These are phyloP conservation scores for Lyophyllum decastes DNA, from an alignment of 768 basidiomycete species.

Conservation along the genomic window DNA sequence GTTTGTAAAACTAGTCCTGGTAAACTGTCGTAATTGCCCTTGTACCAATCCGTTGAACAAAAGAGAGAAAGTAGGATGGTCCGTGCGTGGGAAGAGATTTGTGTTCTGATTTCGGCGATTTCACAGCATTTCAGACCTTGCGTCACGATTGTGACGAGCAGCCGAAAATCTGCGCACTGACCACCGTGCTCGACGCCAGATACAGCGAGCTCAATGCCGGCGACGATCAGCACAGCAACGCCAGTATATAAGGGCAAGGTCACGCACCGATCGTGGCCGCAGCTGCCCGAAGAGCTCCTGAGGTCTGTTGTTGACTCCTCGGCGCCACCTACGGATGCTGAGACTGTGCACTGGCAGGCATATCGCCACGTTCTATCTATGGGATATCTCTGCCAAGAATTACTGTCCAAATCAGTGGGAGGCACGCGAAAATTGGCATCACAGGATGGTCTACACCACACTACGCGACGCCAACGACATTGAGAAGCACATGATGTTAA, in stretches of 20 bases:
- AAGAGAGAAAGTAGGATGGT: conserved; percentile 23
- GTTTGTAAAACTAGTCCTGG: neutral
- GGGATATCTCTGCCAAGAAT: conserved; percentile 40
- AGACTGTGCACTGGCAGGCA: conserved; percentile 34
- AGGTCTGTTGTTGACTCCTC: conserved; percentile 40
- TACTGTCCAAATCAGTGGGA: conserved; percentile 54
- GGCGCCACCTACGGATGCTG: conserved; percentile 33
- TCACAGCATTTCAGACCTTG: conserved; percentile 32
- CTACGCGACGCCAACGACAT: conserved; percentile 64
- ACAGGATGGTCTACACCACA: conserved; percentile 59
- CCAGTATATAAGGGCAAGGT: conserved; percentile 59
- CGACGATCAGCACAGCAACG: conserved; percentile 28
- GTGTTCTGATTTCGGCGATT: conserved; percentile 22
- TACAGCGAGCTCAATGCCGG: conserved; percentile 17
- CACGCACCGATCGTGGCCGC: conserved; percentile 59
- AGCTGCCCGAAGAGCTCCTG: conserved; percentile 62
- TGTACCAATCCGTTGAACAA: conserved; percentile 6
- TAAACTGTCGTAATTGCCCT: neutral
- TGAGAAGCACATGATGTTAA: conserved; percentile 58
- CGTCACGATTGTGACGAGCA: conserved; percentile 31
- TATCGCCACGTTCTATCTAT: conserved; percentile 61
- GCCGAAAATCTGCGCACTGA: conserved; percentile 44
- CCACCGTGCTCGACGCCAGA: conserved; percentile 35
- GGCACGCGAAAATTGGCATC: conserved; percentile 57
- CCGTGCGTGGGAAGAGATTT: conserved; percentile 45